These are phyloP conservation scores for Hyparrhenia diplandra DNA, from an alignment of 176 grass and related monocot species.

Conservation along the genomic window DNA sequence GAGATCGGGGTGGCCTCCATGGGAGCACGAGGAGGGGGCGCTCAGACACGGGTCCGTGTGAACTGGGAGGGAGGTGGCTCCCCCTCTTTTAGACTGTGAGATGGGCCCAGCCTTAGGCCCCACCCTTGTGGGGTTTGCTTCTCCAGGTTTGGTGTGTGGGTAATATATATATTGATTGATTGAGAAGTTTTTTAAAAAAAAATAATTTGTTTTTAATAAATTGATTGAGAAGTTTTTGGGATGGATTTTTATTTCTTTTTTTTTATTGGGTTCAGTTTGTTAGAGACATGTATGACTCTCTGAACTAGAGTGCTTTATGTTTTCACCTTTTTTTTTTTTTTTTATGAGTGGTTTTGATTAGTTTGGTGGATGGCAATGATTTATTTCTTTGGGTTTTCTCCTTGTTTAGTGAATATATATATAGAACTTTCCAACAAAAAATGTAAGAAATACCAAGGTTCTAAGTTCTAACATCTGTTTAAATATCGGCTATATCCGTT, in stretches of 20 bases:
- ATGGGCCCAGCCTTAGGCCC: conserved; percentile 5
- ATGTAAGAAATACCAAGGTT: no score
- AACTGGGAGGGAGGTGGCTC: conserved; percentile 7
- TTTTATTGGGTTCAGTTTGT: not conserved
- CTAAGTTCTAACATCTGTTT: not conserved
- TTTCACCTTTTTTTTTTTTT: not conserved
- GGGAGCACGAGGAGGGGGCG: not conserved
- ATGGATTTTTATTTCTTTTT: not conserved
- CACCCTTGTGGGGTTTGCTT: conserved; percentile 5
- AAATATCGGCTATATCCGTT: no score
- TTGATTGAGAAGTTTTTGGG: no score
- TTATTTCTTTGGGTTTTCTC: no score
- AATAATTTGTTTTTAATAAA: no score
- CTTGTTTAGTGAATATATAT: no score
- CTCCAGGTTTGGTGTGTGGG: not conserved
- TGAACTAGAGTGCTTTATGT: not conserved
- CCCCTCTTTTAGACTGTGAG: conserved; percentile 21
- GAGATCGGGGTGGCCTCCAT: conserved; percentile 70
- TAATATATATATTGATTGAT: no score
- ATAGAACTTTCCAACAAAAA: no score
- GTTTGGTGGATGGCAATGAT: no score
- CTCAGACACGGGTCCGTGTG: conserved; percentile 32
- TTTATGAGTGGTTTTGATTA: no score
- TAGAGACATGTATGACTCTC: not conserved
- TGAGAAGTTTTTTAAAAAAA: no score